Conservation (phyloP, 2,329 filamentous ascomycete species). For the Colletotrichum sp. region DNA sequence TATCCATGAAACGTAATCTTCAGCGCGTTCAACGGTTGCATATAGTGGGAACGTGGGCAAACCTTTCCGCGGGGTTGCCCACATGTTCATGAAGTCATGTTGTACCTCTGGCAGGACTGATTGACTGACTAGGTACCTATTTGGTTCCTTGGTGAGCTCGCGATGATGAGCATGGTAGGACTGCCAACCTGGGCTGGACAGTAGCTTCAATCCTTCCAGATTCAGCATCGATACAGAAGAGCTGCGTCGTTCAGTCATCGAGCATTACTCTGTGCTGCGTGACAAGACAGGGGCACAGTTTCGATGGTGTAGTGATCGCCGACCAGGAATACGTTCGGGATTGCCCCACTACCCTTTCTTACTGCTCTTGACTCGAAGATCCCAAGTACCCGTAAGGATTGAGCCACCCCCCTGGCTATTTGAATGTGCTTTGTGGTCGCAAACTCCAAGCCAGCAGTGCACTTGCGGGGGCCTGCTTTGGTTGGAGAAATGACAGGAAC, state of each 20-base stretch:
- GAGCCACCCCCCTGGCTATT: neutral
- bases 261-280: neutral
- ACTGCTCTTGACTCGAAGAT: neutral
- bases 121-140: neutral
- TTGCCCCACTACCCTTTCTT: neutral
- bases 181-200: accelerated
- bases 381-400: accelerated
- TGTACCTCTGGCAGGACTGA: neutral
- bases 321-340: neutral
- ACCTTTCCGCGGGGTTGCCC: neutral
- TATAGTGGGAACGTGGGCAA: neutral
- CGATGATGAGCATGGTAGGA: neutral
- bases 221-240: accelerated
- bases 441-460: neutral
- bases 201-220: accelerated
- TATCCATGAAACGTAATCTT: accelerated
- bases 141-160: neutral
- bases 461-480: neutral
- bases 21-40: neutral
- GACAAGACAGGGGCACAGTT: neutral
- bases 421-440: neutral
- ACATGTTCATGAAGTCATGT: neutral
- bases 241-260: neutral
- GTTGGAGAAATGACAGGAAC: neutral
- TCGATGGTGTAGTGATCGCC: neutral